A percentile compares a stretch with the other conserved stretches of the same genome.
These are phyloP conservation scores for Termitomyces sp. DNA, from an alignment of 768 basidiomycete genomes.

Conservation along the genomic window DNA sequence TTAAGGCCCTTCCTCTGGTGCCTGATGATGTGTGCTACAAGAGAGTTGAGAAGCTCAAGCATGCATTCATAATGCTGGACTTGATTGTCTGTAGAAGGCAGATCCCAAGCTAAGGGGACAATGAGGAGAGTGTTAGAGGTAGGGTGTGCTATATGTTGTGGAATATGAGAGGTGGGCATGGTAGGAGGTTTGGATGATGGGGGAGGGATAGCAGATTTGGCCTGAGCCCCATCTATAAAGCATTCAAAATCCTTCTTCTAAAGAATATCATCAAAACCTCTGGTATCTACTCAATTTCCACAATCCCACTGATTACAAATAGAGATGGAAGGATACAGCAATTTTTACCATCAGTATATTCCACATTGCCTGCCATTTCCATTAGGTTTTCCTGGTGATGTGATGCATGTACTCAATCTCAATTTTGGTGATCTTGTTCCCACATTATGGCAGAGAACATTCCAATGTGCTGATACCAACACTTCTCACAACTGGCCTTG, in stretches of 20 bases:
- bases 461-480: constrained; percentile 18
- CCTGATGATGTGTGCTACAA: too few species aligned
- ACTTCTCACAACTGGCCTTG: constrained; percentile 24
- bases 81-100: too few species aligned
- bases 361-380: neutral
- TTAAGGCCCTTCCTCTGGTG: too few species aligned
- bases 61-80: too few species aligned
- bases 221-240: too few species aligned
- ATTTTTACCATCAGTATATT: neutral
- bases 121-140: too few species aligned
- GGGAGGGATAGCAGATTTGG: too few species aligned
- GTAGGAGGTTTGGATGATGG: too few species aligned
- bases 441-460: constrained; percentile 25
- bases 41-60: too few species aligned
- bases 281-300: constrained; percentile 8
- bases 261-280: constrained; percentile 14
- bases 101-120: too few species aligned
- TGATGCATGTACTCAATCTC: neutral
- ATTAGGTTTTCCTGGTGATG: neutral
- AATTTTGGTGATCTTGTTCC: neutral
- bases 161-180: too few species aligned
- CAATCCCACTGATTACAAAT: constrained; percentile 16
- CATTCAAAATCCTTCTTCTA: neutral
- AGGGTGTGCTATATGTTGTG: too few species aligned
- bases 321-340: neutral